A percentile compares a stretch with the other conserved stretches of the same genome.
Conservation (phyloP, 257 asterid genomes). For the Agastache rugosa region DNA sequence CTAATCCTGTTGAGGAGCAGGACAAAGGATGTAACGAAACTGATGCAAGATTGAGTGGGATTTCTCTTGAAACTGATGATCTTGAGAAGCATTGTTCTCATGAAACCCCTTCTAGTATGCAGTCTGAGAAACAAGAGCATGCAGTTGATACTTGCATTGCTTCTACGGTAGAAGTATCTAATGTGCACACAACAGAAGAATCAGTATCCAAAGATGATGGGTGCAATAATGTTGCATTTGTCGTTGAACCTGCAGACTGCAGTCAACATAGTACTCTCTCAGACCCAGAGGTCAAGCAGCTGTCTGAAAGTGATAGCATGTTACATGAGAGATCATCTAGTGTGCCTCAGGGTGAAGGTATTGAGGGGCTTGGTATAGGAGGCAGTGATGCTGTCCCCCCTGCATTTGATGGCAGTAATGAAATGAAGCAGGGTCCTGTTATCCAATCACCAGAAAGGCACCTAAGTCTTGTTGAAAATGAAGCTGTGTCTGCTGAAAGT, state of each 20-base stretch:
- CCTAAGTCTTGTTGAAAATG: constrained; percentile 36
- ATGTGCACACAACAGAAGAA: constrained; percentile 35
- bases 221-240: constrained; percentile 40
- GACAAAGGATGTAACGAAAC: constrained; percentile 37
- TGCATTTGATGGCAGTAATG: constrained; percentile 35
- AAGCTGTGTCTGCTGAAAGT: constrained; percentile 43
- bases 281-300: constrained; percentile 41
- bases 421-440: constrained; percentile 37
- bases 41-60: constrained; percentile 38
- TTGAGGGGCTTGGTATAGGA: constrained; percentile 33
- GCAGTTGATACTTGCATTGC: constrained; percentile 43
- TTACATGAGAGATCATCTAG: constrained; percentile 38
- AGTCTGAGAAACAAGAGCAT: constrained; percentile 47
- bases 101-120: constrained; percentile 45
- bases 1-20: constrained; percentile 40
- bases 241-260: constrained; percentile 45
- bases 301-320: constrained; percentile 39
- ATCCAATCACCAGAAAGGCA: constrained; percentile 41
- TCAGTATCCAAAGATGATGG: constrained; percentile 40
- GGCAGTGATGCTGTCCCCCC: constrained; percentile 26
- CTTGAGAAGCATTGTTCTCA: constrained; percentile 39
- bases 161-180: constrained; percentile 38
- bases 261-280: constrained; percentile 36
- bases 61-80: constrained; percentile 42
- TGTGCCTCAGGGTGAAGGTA: constrained; percentile 43